phyloP scores from a whole-genome alignment of 768 basidiomycete genomes.

The Calocybe cyanea region DNA sequence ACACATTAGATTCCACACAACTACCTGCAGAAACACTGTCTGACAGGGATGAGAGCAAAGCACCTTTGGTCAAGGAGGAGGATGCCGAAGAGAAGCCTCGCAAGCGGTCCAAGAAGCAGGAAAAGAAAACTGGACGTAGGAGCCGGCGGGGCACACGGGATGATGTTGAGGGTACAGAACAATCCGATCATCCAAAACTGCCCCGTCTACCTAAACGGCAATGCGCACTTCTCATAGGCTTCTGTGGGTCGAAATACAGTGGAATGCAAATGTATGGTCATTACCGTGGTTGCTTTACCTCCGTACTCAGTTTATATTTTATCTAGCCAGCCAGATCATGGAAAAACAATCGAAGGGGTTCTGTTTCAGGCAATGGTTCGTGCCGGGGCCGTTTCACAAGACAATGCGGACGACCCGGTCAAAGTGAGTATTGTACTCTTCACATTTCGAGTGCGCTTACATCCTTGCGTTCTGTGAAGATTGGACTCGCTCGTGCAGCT shows the following conservation, averaged over 20 bases:
- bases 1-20: neutral
- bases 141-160: conserved; percentile 40
- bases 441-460: neutral
- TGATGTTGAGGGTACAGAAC: conserved; percentile 21
- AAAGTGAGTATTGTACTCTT: conserved; percentile 49
- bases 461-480: conserved; percentile 39
- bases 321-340: conserved; percentile 62
- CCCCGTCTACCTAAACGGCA: conserved; percentile 77
- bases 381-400: conserved; percentile 89
- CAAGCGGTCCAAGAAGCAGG: conserved; percentile 32
- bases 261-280: conserved; percentile 92
- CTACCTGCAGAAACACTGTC: neutral
- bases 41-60: neutral
- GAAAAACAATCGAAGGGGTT: conserved; percentile 84
- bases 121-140: conserved; percentile 35
- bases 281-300: neutral
- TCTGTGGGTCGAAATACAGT: conserved; percentile 86
- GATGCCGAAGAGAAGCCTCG: conserved; percentile 8
- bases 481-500: conserved; percentile 82
- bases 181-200: conserved; percentile 35
- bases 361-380: conserved; percentile 86
- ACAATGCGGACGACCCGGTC: conserved; percentile 86
- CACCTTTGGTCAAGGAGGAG: neutral
- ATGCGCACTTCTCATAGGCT: conserved; percentile 83
- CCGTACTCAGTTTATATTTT: conserved; percentile 1